Conservation (phyloP, 179 eudicot species). For the Amaranthus tricolor region DNA sequence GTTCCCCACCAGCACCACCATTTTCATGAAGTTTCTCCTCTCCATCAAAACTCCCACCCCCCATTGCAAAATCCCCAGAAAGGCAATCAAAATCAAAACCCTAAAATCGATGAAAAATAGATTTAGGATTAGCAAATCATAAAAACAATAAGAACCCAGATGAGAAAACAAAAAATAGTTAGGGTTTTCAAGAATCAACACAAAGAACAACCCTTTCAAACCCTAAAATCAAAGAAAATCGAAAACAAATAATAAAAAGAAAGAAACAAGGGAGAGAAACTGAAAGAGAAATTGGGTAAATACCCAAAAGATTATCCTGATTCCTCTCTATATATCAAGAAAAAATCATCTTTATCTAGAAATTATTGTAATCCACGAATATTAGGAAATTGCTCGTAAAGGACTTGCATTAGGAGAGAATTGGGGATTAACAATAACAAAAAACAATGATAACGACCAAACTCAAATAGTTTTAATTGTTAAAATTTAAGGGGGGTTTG, state of each 20-base stretch:
- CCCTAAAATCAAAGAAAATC: constrained; percentile 6
- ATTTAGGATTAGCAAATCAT: constrained; percentile 25
- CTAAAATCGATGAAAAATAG: constrained; percentile 23
- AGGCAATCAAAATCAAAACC: constrained; percentile 12
- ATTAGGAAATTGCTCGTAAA: constrained; percentile 24
- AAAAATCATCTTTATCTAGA: constrained; percentile 22
- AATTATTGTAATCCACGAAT: constrained; percentile 13
- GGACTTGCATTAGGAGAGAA: constrained; percentile 49
- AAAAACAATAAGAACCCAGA: constrained; percentile 27
- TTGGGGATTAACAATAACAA: constrained; percentile 40
- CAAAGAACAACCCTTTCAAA: neutral
- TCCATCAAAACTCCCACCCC: constrained; percentile 48
- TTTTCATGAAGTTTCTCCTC: constrained; percentile 44
- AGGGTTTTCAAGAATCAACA: constrained; percentile 20
- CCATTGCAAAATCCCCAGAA: constrained; percentile 22
- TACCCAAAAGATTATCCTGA: neutral
- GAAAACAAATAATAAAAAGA: constrained; percentile 11
- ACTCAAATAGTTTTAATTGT: neutral
- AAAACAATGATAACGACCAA: constrained; percentile 14
- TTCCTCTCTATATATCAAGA: constrained; percentile 23
- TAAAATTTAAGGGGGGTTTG: neutral
- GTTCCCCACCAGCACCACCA: constrained; percentile 31
- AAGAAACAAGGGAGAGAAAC: neutral
- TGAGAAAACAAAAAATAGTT: constrained; percentile 23
- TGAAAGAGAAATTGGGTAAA: too few species aligned